Base-by-base conservation (phyloP, 2,329 filamentous ascomycete species). In the Aspergillus hortae region DNA sequence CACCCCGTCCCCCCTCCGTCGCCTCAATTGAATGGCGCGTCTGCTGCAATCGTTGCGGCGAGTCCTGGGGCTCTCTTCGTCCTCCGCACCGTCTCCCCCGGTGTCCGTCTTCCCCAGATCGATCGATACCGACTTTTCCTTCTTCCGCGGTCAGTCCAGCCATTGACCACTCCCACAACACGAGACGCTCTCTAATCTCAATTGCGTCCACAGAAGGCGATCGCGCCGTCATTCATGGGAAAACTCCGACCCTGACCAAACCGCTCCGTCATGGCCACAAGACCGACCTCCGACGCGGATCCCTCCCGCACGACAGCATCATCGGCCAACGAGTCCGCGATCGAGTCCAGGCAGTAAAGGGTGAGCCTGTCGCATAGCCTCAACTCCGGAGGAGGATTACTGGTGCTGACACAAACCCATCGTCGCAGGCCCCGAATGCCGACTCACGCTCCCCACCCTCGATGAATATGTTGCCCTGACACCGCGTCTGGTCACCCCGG, bases 401-500 rank as follows among this genome's bases (percentile, higher is more conserved):
- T 17, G 35, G 35, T 6, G 11, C 35, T n/a, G 2, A 17, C 35
- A 17, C 14, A 5, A 15, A 32, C 14, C 14, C n/a, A 12, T 14
- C 11, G 38, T 12, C 43, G 30, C 41, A 74, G 78, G 77, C 27
- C 65, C 72, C 9, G 65, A 76, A 4, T 83, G 81, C 53, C 76
- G 83, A 54, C 63, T 90, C 38, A 80, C 81, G 49, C 80, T 84
- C 56, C 86, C 88, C 14, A 86, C 85, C 0, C 73, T 94, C 51
- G 85, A 85, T 44, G 85, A 90, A 69, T 92, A 92, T 72, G 82
- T 90, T 48, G 77, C 82, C 44, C 73, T 87, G 53, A 85, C 80
- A 44, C 80, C 80, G 57, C 81, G 89, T 51, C 69, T 86, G 12
- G 89, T 91, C n/a, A 92, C 89, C 49, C 89, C 89, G 62, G 84